phyloP scores from a whole-genome alignment of 495 filamentous ascomycete genomes.

The Tuber calosporum region DNA sequence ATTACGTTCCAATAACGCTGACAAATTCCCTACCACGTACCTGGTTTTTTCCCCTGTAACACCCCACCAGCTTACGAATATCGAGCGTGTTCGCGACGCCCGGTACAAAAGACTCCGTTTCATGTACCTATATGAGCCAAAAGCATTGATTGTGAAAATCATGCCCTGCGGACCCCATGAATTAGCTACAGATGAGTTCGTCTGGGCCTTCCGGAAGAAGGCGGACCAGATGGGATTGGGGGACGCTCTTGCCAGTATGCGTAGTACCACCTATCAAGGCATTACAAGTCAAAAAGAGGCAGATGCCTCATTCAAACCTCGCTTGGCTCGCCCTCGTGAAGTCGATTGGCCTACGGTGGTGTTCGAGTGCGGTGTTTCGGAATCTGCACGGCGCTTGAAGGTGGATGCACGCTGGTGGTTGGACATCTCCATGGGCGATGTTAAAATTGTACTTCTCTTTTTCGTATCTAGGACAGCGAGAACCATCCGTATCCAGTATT shows the following conservation, averaged over 20 bases:
- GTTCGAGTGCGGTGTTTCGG: slow-evolving; percentile 14
- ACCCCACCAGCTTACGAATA: not conserved
- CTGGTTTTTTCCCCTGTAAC: not conserved
- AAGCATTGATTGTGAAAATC: slow-evolving; percentile 6
- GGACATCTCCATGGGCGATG: slow-evolving; percentile 1
- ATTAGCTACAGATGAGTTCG: too few species aligned
- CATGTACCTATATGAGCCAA: not conserved
- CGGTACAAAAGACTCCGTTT: not conserved
- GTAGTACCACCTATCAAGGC: slow-evolving; percentile 5
- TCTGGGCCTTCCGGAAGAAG: too few species aligned
- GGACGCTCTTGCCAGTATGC: not conserved
- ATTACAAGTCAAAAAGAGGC: slow-evolving; percentile 7
- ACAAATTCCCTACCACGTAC: not conserved
- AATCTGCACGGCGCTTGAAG: not conserved
- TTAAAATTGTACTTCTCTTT: not conserved
- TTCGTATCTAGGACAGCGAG: too few species aligned
- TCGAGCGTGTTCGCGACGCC: not conserved
- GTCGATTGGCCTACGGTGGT: slow-evolving; percentile 10
- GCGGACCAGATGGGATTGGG: slow-evolving; percentile 5
- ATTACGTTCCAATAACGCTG: not conserved
- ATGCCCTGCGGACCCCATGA: too few species aligned
- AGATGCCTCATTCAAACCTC: slow-evolving; percentile 4
- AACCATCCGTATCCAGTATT: too few species aligned
- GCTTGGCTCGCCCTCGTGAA: not conserved
- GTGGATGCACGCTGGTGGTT: slow-evolving; percentile 12